These are phyloP conservation scores for Monosporozyma solicola DNA, from an alignment of 805 yeast species.

Conservation along the genomic window DNA sequence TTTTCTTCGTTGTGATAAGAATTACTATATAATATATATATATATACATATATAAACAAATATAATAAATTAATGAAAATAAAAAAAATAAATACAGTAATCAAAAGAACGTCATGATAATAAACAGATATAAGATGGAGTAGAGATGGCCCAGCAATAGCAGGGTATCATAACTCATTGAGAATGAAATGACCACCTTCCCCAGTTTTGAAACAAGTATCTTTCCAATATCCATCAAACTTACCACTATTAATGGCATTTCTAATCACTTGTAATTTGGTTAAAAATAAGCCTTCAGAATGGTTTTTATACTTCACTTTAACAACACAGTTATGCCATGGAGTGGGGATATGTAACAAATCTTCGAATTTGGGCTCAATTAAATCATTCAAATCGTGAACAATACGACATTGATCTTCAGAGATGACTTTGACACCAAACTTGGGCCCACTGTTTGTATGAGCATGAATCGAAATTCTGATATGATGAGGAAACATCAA, in stretches of 20 bases:
- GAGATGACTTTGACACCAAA: slow-evolving; percentile 46
- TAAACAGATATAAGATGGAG: neutral
- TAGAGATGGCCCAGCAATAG: neutral
- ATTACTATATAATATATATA: neutral
- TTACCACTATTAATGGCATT: slow-evolving; percentile 31
- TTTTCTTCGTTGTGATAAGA: neutral
- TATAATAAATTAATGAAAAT: neutral
- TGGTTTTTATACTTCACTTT: slow-evolving; percentile 26
- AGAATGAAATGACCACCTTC: slow-evolving; percentile 29
- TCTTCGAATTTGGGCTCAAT: slow-evolving; percentile 41
- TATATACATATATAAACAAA: neutral
- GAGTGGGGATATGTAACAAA: slow-evolving; percentile 54
- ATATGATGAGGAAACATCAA: slow-evolving; percentile 50
- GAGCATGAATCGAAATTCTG: slow-evolving; percentile 55
- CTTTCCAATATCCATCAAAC: slow-evolving; percentile 31
- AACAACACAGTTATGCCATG: slow-evolving; percentile 55
- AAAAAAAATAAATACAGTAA: neutral
- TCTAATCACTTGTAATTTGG: slow-evolving; percentile 31
- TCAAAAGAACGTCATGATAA: neutral
- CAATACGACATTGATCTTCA: slow-evolving; percentile 36
- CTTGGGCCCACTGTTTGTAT: slow-evolving; percentile 50
- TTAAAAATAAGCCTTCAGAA: slow-evolving; percentile 26
- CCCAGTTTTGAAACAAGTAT: slow-evolving; percentile 26
- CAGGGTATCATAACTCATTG: neutral
- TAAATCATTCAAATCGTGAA: slow-evolving; percentile 33